These are phyloP conservation scores for Aspergillus coremiiformis DNA, from an alignment of 495 filamentous ascomycete species.

Conservation along the genomic window DNA sequence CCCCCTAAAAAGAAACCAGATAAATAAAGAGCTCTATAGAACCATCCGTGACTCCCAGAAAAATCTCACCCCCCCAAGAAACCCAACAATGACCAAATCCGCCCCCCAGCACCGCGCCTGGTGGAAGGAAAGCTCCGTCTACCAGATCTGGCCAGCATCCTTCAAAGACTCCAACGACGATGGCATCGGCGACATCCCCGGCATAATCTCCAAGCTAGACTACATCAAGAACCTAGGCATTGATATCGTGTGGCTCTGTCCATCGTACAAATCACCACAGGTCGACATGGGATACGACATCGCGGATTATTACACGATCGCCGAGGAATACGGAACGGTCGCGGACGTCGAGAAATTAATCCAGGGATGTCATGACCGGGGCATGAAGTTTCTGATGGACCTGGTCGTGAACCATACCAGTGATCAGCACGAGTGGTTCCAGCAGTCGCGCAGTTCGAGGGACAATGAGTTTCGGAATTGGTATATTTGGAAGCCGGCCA, in stretches of 20 bases:
- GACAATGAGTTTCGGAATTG: slow-evolving; percentile 56
- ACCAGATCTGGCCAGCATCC: slow-evolving; percentile 64
- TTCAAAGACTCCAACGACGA: slow-evolving; percentile 62
- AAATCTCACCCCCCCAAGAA: neutral
- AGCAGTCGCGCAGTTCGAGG: slow-evolving; percentile 54
- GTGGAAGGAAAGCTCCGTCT: slow-evolving; percentile 54
- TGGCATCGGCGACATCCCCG: slow-evolving; percentile 60
- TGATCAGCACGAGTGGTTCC: slow-evolving; percentile 71
- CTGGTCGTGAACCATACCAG: slow-evolving; percentile 75
- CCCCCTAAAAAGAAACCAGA: neutral
- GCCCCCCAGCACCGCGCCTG: slow-evolving; percentile 33
- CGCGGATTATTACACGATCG: slow-evolving; percentile 57
- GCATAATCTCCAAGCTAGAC: slow-evolving; percentile 57
- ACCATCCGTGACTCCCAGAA: neutral
- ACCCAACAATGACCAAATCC: slow-evolving; percentile 21
- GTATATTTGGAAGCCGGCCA: slow-evolving; percentile 65
- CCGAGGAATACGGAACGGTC: slow-evolving; percentile 54
- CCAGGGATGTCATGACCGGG: slow-evolving; percentile 44
- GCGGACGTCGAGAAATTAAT: slow-evolving; percentile 60
- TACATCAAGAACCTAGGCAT: slow-evolving; percentile 57
- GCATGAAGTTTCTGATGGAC: slow-evolving; percentile 67
- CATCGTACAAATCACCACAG: slow-evolving; percentile 59
- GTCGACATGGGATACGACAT: slow-evolving; percentile 61
- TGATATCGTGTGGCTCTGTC: slow-evolving; percentile 63
- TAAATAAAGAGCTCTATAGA: neutral